Conservation (phyloP, 1,284 basidiomycete genomes). For the Sparassis latifolia region DNA sequence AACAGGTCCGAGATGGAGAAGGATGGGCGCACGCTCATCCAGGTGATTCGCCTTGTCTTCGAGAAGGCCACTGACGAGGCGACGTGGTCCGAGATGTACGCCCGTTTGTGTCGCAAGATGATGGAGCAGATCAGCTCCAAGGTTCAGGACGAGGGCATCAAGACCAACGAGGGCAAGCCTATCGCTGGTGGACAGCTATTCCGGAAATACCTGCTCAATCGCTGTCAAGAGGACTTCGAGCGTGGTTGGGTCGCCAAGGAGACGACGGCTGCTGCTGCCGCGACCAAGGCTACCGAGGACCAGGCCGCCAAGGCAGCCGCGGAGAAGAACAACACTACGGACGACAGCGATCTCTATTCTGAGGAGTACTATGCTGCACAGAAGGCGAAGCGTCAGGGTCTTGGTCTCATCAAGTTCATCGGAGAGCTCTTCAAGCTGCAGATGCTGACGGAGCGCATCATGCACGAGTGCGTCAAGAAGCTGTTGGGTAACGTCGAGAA, state of each 20-base stretch:
- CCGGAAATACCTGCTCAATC: conserved; percentile 64
- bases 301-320: conserved; percentile 53
- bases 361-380: conserved; percentile 96
- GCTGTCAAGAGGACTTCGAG: conserved; percentile 83
- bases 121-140: conserved; percentile 61
- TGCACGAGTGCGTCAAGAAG: conserved; percentile 96
- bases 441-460: conserved; percentile 44
- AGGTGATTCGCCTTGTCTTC: conserved; percentile 93
- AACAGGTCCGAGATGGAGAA: conserved; percentile 92
- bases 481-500: conserved; percentile 87
- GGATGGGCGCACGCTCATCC: conserved; percentile 90
- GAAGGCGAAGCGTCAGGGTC: conserved; percentile 95
- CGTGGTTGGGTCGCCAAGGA: conserved; percentile 73
- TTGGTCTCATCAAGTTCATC: conserved; percentile 96
- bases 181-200: conserved; percentile 88
- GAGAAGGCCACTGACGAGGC: conserved; percentile 90
- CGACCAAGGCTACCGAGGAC: conserved; percentile 36
- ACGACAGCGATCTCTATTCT: conserved; percentile 73
- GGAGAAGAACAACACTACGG: conserved; percentile 45
- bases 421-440: conserved; percentile 96
- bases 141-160: conserved; percentile 86
- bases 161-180: conserved; percentile 72
- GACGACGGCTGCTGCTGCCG: conserved; percentile 16
- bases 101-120: conserved; percentile 89
- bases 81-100: conserved; percentile 97